A percentile compares a stretch with the other conserved stretches of the same genome.
phyloP scores from a whole-genome alignment of 2,329 filamentous ascomycete species.

The Ophiostoma fasciatum region DNA sequence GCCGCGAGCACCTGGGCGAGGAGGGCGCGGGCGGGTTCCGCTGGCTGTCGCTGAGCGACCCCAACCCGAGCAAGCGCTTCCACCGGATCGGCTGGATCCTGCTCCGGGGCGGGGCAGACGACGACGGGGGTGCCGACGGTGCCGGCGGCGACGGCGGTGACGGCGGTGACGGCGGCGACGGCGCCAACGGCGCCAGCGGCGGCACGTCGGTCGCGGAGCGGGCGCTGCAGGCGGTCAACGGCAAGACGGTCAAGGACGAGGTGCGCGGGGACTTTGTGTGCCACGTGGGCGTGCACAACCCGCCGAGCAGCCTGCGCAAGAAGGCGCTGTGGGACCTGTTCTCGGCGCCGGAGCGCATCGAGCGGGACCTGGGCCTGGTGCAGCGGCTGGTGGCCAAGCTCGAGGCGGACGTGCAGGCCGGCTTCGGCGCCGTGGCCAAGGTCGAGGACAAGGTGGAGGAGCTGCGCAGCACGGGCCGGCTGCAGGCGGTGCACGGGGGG shows the following conservation, averaged over 20 bases:
- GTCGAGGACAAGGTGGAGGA: conserved; percentile 81
- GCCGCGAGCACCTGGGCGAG: conserved; percentile 88
- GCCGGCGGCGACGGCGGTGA: no score
- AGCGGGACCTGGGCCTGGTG: conserved; percentile 75
- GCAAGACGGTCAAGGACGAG: conserved; percentile 92
- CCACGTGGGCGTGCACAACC: conserved; percentile 90
- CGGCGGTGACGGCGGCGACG: no score
- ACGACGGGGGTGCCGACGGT: no score
- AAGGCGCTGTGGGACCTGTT: conserved; percentile 97
- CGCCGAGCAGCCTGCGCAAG: conserved; percentile 71
- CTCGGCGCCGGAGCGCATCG: conserved; percentile 82
- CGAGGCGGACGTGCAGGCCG: conserved; percentile 66
- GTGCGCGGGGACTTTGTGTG: conserved; percentile 91
- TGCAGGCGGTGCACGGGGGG: conserved; percentile 51
- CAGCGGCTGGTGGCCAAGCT: conserved; percentile 71
- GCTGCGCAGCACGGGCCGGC: conserved; percentile 56
- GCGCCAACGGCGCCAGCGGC: no score
- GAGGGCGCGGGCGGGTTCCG: conserved; percentile 82
- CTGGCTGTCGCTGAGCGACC: conserved; percentile 90
- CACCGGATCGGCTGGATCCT: conserved; percentile 98
- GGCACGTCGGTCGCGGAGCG: conserved; percentile 70
- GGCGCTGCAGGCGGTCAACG: conserved; percentile 86
- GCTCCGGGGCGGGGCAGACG: no score
- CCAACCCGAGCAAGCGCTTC: conserved; percentile 91
- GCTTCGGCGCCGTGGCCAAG: conserved; percentile 61